Conservation (phyloP, 2,329 filamentous ascomycete genomes). For the Juglanconis oblonga region DNA sequence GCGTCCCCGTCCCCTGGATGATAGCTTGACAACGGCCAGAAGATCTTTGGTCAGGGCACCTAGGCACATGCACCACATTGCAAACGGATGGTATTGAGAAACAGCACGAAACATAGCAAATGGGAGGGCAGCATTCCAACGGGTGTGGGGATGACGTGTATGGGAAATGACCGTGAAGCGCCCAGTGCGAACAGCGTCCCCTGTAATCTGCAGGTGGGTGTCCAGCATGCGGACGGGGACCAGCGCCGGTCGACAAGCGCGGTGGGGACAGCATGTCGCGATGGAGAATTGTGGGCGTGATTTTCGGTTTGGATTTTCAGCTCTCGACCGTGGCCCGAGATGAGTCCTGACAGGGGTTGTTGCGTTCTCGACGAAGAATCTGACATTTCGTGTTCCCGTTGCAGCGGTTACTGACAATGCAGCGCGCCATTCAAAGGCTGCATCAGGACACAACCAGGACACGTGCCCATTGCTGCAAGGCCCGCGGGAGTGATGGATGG, state of each 20-base stretch:
- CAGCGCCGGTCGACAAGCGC: conserved; percentile 19
- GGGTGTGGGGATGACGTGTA: conserved; percentile 16
- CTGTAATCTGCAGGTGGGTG: conserved; percentile 15
- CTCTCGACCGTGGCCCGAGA: conserved; percentile 10
- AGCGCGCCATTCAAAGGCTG: neutral
- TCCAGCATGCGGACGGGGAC: conserved; percentile 16
- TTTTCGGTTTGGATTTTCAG: conserved; percentile 14
- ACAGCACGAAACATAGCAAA: conserved; percentile 14
- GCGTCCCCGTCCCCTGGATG: neutral
- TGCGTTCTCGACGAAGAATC: neutral
- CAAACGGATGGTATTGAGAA: conserved; percentile 11
- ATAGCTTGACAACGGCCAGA: neutral
- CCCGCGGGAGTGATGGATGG: neutral
- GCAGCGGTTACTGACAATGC: conserved; percentile 8
- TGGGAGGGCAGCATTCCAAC: conserved; percentile 3
- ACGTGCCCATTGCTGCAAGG: conserved; percentile 3
- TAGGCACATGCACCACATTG: conserved; percentile 1
- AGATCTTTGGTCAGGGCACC: neutral
- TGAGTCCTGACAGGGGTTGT: neutral
- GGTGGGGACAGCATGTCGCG: conserved; percentile 16
- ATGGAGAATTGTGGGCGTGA: conserved; percentile 17
- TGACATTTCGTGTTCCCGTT: neutral
- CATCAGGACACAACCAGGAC: neutral
- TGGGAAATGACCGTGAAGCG: conserved; percentile 23
- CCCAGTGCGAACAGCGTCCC: conserved; percentile 23